Conservation (phyloP, 176 grass and related monocot genomes). For the Oryza coarctata region DNA sequence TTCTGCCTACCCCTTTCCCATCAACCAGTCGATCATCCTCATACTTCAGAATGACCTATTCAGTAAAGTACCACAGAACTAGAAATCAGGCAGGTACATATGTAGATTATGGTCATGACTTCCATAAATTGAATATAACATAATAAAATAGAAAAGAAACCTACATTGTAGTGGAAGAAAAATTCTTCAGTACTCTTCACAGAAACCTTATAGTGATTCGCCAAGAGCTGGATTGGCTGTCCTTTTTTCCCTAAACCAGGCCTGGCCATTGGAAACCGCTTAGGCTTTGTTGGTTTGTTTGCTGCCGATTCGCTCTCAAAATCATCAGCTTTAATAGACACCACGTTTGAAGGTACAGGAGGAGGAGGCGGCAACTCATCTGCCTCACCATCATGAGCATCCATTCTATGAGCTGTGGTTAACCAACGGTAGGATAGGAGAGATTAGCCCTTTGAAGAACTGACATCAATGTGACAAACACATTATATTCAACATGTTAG, state of each 20-base stretch:
- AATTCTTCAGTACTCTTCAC: constrained; percentile 46
- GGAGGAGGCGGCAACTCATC: constrained; percentile 55
- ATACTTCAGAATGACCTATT: constrained; percentile 66
- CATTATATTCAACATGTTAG: background rate
- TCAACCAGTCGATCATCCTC: constrained; percentile 56
- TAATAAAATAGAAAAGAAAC: constrained; percentile 17
- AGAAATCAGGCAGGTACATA: constrained; percentile 18
- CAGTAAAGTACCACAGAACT: background rate
- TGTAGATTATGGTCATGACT: background rate
- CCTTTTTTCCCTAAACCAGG: constrained; percentile 62
- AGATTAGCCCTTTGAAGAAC: background rate
- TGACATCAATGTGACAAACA: background rate
- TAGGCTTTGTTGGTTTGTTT: constrained; percentile 28
- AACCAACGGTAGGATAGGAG: background rate
- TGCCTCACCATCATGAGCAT: constrained; percentile 30
- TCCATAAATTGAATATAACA: background rate
- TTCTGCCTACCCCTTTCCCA: constrained; percentile 56
- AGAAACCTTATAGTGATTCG: constrained; percentile 73
- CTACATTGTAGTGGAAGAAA: constrained; percentile 86
- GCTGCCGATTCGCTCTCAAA: background rate
- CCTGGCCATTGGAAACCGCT: constrained; percentile 50
- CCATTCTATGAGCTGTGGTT: constrained; percentile 35
- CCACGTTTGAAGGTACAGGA: constrained; percentile 47
- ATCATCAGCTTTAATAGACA: constrained; percentile 30
- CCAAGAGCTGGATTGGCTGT: constrained; percentile 38